phyloP scores from a whole-genome alignment of 176 grass and related monocot species.

The Typha latifolia region DNA sequence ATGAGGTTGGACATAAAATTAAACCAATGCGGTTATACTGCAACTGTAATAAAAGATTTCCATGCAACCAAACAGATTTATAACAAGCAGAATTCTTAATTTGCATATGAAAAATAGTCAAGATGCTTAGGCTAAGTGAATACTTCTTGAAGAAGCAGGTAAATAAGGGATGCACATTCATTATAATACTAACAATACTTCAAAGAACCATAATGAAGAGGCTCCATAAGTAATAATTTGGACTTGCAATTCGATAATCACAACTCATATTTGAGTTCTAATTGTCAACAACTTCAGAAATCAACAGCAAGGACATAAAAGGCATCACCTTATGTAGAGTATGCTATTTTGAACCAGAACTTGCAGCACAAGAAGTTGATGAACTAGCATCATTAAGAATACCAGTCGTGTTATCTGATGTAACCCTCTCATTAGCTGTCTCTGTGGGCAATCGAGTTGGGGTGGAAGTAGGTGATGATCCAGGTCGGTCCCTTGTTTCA shows the following conservation, averaged over 20 bases:
- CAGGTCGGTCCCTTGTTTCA: constrained; percentile 58
- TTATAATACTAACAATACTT: background rate
- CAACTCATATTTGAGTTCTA: background rate
- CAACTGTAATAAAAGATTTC: background rate
- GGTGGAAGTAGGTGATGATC: constrained; percentile 32
- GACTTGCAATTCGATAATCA: background rate
- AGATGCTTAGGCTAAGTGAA: background rate
- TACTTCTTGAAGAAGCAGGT: background rate
- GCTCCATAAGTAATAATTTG: background rate
- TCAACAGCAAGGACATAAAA: constrained; percentile 6
- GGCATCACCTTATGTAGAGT: constrained; percentile 24
- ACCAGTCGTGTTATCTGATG: constrained; percentile 11
- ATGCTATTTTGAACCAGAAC: constrained; percentile 35
- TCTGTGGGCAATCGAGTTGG: constrained; percentile 11
- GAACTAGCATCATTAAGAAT: constrained; percentile 20
- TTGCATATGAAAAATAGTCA: background rate
- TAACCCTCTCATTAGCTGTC: constrained; percentile 27
- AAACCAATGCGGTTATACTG: background rate
- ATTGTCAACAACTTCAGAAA: background rate
- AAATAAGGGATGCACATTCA: background rate
- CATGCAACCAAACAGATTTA: background rate
- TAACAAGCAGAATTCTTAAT: background rate
- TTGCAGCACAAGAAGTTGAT: constrained; percentile 32
- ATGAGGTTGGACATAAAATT: too few species aligned
- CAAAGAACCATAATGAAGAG: background rate